Evolutionary conservation across 331 rosid species (phyloP), one percentile per base, ranked within the genome.

Genomic region (Quercus phellos): DNA sequence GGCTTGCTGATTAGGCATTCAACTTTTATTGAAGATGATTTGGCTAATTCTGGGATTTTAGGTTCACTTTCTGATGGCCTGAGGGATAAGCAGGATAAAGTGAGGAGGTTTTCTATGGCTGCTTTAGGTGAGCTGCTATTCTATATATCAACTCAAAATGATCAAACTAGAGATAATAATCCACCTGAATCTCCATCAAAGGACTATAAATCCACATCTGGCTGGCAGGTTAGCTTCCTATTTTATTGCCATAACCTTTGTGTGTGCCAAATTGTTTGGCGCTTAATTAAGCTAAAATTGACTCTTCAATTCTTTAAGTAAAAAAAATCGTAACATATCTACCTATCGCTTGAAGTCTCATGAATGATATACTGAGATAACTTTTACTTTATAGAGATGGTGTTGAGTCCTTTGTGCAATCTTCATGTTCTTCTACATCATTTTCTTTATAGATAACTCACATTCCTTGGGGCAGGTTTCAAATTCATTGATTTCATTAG

Each of bases 31-130:
- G 94, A 92, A 50, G 97, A 93, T 73, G 87, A 86, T 81, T 81
- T 95, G 90, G 94, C 97, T 64, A 91, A 85, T 90, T 91, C 94
- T 77, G 99, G 96, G 84, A 88, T 95, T 77, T 86, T 95, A 80
- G 88, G 92, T 79, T 90, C 99, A 43, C 83, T 95, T 79, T 78
- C 89, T 2, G 99, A 93, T 75, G 96, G 99, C 68, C 98, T 95
- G 24, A 89, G 99, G 86, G 99, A 95, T 86, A 91, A 74, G 79
- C 99, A 91, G 79, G 99, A 95, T 79, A 95, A 91, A 68, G 99
- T 95, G 55, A 88, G 99, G 85, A 90, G 98, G 82, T 93, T 95
- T 88, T 95, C 97, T 55, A 95, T 95, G 98, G 99, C 99, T 79
- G 97, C 98, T 70, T 83, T 95, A 75, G 99, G 99, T 32, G 98